Percentiles rank a stretch among this genome's conserved stretches.
Conservation (phyloP, 768 basidiomycete species). For the Boletus rufocinnamomeus region DNA sequence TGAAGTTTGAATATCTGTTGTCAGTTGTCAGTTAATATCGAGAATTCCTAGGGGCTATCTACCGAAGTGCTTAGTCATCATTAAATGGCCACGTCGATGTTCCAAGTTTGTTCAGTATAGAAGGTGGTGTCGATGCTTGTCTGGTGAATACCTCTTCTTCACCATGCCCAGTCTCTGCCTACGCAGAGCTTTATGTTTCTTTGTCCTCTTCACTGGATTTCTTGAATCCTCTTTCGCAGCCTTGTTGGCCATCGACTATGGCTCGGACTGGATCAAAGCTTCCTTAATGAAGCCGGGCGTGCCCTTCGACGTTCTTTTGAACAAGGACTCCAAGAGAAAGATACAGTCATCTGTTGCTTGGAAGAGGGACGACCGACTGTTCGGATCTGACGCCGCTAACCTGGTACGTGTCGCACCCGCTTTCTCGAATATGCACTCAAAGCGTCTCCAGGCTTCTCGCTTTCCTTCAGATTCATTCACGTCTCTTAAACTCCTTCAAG, state of each 20-base stretch:
- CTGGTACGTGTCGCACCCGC: slow-evolving; percentile 55
- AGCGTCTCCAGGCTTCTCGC: slow-evolving; percentile 69
- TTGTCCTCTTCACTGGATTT: slow-evolving; percentile 25
- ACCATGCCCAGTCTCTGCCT: slow-evolving; percentile 28
- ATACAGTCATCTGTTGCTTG: slow-evolving; percentile 88
- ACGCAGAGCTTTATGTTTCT: slow-evolving; percentile 29
- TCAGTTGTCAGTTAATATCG: too few species aligned
- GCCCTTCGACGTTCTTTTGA: slow-evolving; percentile 94
- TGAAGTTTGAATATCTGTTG: too few species aligned
- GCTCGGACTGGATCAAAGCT: slow-evolving; percentile 96
- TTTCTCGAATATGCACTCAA: background rate
- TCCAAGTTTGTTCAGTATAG: background rate
- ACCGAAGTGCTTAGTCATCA: slow-evolving; percentile 18
- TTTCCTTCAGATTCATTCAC: slow-evolving; percentile 89
- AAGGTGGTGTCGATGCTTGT: slow-evolving; percentile 10
- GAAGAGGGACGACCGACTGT: slow-evolving; percentile 88
- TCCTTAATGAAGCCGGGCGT: slow-evolving; percentile 92
- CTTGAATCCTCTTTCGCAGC: slow-evolving; percentile 56
- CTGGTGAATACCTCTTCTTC: slow-evolving; percentile 19
- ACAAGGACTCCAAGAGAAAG: slow-evolving; percentile 97
- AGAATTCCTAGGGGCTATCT: slow-evolving; percentile 3
- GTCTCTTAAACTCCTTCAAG: slow-evolving; percentile 83
- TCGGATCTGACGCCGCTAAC: slow-evolving; percentile 87
- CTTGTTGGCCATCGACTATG: slow-evolving; percentile 96
- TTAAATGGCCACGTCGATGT: slow-evolving; percentile 25